Evolutionary conservation across 1,139 yeast genomes (phyloP), one percentile per base, ranked within the genome.

Genomic region (Chernovozyma sophiae-reginae): DNA sequence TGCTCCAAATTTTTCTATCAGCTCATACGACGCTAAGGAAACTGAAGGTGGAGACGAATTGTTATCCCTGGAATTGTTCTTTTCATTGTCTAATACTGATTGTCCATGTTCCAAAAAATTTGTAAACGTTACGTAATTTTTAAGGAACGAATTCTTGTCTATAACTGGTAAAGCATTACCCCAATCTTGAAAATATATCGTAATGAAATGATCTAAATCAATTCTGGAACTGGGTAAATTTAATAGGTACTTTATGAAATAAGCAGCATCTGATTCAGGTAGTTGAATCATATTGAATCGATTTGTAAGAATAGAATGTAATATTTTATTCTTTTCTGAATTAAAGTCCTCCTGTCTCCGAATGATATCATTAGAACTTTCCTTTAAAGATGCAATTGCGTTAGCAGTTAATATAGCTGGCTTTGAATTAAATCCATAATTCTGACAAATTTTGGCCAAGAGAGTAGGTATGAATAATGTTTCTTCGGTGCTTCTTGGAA

Each of bases 171-270:
- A 67, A 13, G 77, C 60, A 31, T 74, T 70, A 25, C 86, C 83
- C 95, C 96, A 89, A 43, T 83, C 84, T 44, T 79, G 81, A 60
- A 86, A 87, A 55, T 76, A 89, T 1, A 74, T 56, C 0, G 81
- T 73, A 29, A 77, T 66, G 28, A 79, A 60, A 23, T 75, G 74
- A 47, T 81, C 85, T 44, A 79, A 53, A 42, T 78, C 80, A 32
- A 74, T 52, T 39, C 79, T 68, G 15, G 79, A 60, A 2, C 36
- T 55, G 1, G 89, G 86, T 4, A 79, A 56, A 27, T 72, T 68
- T 25, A 65, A 48, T 29, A 78, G 55, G 31, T 67, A 66, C 28
- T 57, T 59, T 37, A 77, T 62, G 49, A 77, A 76, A 23, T 56
- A 47, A 12, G 57, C 49, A 0, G 79, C 72, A 30, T 77, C 80